phyloP scores from a whole-genome alignment of 805 yeast genomes.

The Nakazawaea wyomingensis region DNA sequence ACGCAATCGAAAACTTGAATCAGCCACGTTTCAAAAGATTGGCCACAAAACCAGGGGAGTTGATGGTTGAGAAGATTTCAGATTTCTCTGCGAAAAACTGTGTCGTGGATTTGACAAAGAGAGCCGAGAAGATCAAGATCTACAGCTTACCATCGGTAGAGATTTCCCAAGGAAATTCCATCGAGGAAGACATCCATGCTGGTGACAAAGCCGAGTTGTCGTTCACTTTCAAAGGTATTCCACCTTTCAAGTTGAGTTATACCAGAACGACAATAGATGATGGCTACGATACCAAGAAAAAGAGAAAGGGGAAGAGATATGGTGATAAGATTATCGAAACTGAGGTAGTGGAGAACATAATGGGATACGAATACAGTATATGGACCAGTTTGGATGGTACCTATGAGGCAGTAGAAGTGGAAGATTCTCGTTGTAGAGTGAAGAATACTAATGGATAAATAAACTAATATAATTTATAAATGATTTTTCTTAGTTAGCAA shows the following conservation, averaged over 20 bases:
- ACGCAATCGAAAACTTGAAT: conserved; percentile 47
- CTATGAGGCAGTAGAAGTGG: conserved; percentile 87
- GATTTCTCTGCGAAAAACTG: conserved; percentile 76
- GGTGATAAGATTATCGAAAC: conserved; percentile 42
- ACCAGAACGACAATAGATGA: conserved; percentile 58
- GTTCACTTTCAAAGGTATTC: conserved; percentile 78
- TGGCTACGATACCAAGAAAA: conserved; percentile 20
- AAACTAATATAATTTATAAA: no score
- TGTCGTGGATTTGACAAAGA: conserved; percentile 48
- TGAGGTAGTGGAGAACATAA: conserved; percentile 63
- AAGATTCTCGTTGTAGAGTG: conserved; percentile 70
- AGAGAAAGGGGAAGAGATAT: conserved; percentile 19
- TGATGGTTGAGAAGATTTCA: conserved; percentile 59
- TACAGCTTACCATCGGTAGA: conserved; percentile 69
- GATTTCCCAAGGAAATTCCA: conserved; percentile 70
- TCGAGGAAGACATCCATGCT: conserved; percentile 81
- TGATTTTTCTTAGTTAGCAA: no score
- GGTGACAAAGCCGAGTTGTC: conserved; percentile 90
- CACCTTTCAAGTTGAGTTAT: conserved; percentile 87
- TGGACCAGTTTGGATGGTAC: conserved; percentile 85
- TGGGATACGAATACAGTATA: conserved; percentile 63
- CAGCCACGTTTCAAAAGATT: conserved; percentile 48
- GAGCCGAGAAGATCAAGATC: conserved; percentile 28
- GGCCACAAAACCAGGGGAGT: conserved; percentile 78
- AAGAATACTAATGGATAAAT: conserved; percentile 20